A percentile compares a stretch with the other conserved stretches of the same genome.
These are phyloP conservation scores for Coemansia sp. DNA, from an alignment of 371 early-diverging fungal species.

Conservation along the genomic window DNA sequence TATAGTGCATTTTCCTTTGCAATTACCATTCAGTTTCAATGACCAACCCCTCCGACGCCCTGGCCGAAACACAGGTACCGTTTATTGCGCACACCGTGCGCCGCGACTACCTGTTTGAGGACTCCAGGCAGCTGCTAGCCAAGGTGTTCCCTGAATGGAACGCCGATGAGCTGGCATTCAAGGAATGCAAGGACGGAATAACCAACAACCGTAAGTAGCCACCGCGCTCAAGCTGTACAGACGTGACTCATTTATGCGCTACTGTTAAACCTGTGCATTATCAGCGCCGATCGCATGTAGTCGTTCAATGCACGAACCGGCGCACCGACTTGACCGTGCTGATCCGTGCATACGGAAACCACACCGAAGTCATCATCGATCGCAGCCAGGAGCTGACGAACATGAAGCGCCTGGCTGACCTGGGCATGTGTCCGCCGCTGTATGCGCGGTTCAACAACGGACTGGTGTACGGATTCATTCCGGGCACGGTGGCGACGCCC, in stretches of 20 bases:
- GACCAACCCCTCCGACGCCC: conserved; percentile 19
- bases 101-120: conserved; percentile 62
- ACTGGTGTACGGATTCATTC: conserved; percentile 85
- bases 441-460: conserved; percentile 88
- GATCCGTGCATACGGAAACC: conserved; percentile 86
- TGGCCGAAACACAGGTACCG: conserved; percentile 52
- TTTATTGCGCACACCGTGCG: conserved; percentile 59
- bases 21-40: not conserved
- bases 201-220: conserved; percentile 80
- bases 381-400: conserved; percentile 86
- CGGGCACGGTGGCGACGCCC: conserved; percentile 68
- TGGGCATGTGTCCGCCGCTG: conserved; percentile 75
- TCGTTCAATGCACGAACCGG: conserved; percentile 73
- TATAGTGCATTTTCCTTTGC: not conserved
- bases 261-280: not conserved
- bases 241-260: not conserved
- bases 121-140: conserved; percentile 59
- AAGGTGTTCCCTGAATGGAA: conserved; percentile 76
- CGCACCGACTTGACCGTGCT: conserved; percentile 67
- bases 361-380: conserved; percentile 85
- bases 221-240: not conserved
- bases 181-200: conserved; percentile 89
- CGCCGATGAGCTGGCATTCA: conserved; percentile 57
- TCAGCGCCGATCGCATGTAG: conserved; percentile 44
- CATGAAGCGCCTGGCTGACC: conserved; percentile 70